Evolutionary conservation across 2,329 filamentous ascomycete species (phyloP).

Genomic region (Xylaria arbuscula): DNA sequence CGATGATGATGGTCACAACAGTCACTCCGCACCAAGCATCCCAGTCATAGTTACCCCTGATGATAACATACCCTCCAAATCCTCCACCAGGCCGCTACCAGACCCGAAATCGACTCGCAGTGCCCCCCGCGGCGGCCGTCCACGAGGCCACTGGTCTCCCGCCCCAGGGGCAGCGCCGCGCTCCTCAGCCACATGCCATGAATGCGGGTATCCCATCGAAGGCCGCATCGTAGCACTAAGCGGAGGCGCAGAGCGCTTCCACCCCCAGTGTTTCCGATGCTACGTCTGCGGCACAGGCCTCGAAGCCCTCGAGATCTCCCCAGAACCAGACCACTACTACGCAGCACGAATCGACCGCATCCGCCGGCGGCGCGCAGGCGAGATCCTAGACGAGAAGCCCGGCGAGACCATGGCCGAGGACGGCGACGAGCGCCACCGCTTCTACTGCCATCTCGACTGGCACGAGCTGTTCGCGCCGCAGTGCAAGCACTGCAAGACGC

Average conservation of each 20-base stretch:
- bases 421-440: conserved; percentile 78
- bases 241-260: conserved; percentile 79
- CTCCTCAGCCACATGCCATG: conserved; percentile 80
- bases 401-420: conserved; percentile 75
- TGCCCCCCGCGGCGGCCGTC: conserved; percentile 54
- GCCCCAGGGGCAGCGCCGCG: conserved; percentile 60
- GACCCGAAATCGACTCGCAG: conserved; percentile 56
- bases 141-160: conserved; percentile 69
- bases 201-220: conserved; percentile 85
- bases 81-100: conserved; percentile 60
- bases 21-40: conserved; percentile 44
- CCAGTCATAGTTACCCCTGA: conserved; percentile 61
- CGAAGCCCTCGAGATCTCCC: conserved; percentile 95
- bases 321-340: conserved; percentile 81
- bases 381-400: conserved; percentile 70
- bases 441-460: conserved; percentile 99
- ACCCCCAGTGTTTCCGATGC: conserved; percentile 93
- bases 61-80: conserved; percentile 52
- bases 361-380: conserved; percentile 66
- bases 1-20: conserved; percentile 21
- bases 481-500: conserved; percentile 96
- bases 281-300: conserved; percentile 87
- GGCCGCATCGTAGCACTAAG: conserved; percentile 89
- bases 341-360: conserved; percentile 80
- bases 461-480: conserved; percentile 93